Conservation (phyloP, 2,329 filamentous ascomycete species). For the Ophiostoma ulmi region DNA sequence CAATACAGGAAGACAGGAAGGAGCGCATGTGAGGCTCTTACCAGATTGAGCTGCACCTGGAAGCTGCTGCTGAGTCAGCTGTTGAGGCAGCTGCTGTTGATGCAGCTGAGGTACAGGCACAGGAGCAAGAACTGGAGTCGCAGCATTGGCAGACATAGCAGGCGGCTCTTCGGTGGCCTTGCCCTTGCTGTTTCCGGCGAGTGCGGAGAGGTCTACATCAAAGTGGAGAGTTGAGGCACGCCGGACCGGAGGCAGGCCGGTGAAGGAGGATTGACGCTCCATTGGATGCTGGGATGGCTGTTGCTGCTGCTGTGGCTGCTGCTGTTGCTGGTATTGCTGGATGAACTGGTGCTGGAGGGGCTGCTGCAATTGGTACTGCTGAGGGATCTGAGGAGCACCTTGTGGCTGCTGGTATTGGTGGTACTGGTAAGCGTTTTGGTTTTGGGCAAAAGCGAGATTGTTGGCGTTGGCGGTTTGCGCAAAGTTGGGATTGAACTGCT, state of each 20-base stretch:
- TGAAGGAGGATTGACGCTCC: slow-evolving; percentile 46
- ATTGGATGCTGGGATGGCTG: slow-evolving; percentile 13
- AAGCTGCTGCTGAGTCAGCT: slow-evolving; percentile 17
- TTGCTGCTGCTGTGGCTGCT: slow-evolving; percentile 5
- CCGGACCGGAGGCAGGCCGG: slow-evolving; percentile 54
- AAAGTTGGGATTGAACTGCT: background rate
- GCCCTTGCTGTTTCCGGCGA: slow-evolving; percentile 32
- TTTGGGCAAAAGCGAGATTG: slow-evolving; percentile 14
- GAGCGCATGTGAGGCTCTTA: too few species aligned
- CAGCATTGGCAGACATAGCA: slow-evolving; percentile 16
- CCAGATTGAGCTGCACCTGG: background rate
- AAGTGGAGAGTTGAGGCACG: slow-evolving; percentile 49
- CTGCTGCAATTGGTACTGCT: background rate
- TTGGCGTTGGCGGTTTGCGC: background rate
- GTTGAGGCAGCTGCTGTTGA: background rate
- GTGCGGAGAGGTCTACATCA: slow-evolving; percentile 34
- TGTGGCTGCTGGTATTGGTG: slow-evolving; percentile 6
- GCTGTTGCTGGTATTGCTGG: slow-evolving; percentile 9
- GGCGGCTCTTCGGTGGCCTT: slow-evolving; percentile 16
- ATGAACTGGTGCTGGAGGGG: slow-evolving; percentile 5
- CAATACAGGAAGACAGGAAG: too few species aligned
- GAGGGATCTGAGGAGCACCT: slow-evolving; percentile 10
- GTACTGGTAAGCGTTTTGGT: slow-evolving; percentile 17
- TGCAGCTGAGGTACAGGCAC: background rate
- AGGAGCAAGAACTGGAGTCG: background rate